Evolutionary conservation across 2,329 filamentous ascomycete species (phyloP).

Genomic region (Phyllosticta citribraziliensis): DNA sequence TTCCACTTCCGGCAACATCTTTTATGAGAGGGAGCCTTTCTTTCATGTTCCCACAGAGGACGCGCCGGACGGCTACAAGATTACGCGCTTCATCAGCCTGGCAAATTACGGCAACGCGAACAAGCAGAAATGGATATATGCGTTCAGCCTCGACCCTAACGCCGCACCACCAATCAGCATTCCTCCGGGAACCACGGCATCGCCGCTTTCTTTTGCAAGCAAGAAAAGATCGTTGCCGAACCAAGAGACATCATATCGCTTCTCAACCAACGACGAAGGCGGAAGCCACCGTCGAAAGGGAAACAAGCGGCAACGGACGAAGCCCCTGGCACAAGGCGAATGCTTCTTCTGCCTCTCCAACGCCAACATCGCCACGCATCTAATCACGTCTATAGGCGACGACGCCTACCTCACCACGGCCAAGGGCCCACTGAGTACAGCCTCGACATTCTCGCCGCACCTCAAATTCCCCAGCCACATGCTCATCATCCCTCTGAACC

Average conservation of each 20-base stretch:
- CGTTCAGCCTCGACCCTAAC: conserved; percentile 52
- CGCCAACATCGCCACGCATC: conserved; percentile 70
- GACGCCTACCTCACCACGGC: conserved; percentile 84
- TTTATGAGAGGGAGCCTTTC: conserved; percentile 90
- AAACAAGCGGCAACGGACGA: conserved; percentile 29
- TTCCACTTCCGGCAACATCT: conserved; percentile 57
- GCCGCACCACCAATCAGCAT: conserved; percentile 50
- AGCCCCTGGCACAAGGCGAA: conserved; percentile 49
- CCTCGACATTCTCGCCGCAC: conserved; percentile 55
- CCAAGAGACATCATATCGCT: conserved; percentile 24
- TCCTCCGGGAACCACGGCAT: conserved; percentile 63
- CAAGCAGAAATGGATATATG: conserved; percentile 76
- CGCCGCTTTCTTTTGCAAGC: conserved; percentile 53
- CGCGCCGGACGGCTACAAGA: conserved; percentile 42
- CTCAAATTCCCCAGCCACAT: conserved; percentile 75
- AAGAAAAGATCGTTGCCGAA: conserved; percentile 45
- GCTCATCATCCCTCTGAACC: conserved; percentile 80
- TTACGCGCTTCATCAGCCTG: conserved; percentile 87
- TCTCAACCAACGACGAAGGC: conserved; percentile 26
- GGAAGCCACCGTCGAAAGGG: conserved; percentile 25
- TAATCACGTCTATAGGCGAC: conserved; percentile 81
- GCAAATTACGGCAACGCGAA: conserved; percentile 64
- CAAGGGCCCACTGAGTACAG: conserved; percentile 74
- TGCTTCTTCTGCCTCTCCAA: conserved; percentile 97
- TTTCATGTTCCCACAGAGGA: conserved; percentile 51